These are phyloP conservation scores for Penicillium crystallinum DNA, from an alignment of 495 filamentous ascomycete species.

Conservation along the genomic window DNA sequence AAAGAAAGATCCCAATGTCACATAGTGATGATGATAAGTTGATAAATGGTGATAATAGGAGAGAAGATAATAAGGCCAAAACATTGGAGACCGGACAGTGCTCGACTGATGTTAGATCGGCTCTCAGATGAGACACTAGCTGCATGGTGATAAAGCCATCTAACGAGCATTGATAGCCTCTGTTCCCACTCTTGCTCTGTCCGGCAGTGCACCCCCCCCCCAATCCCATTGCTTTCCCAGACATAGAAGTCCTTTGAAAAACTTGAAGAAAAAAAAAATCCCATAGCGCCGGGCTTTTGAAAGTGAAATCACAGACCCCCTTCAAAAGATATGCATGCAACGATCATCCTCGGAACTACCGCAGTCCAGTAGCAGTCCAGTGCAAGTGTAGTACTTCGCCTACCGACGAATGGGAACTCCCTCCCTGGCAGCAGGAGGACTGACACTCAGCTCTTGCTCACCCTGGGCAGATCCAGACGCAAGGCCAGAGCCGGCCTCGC, in stretches of 20 bases:
- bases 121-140: not conserved
- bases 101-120: not conserved
- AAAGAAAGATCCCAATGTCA: not conserved
- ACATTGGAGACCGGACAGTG: not conserved
- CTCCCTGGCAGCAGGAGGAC: constrained; percentile 46
- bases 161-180: not conserved
- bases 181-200: constrained; percentile 16
- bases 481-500: constrained; percentile 35
- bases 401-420: constrained; percentile 61
- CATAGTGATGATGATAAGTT: constrained; percentile 3
- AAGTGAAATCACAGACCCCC: constrained; percentile 15
- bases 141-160: not conserved
- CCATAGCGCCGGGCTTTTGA: constrained; percentile 45
- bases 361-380: not conserved
- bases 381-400: not conserved
- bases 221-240: not conserved
- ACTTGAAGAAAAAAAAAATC: constrained; percentile 8
- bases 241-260: not conserved
- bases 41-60: not conserved
- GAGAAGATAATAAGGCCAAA: not conserved
- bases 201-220: constrained; percentile 21
- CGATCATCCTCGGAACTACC: not conserved
- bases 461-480: constrained; percentile 16
- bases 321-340: constrained; percentile 12
- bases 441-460: constrained; percentile 36